Percentiles rank a stretch among this genome's conserved stretches.
phyloP scores from a whole-genome alignment of 305 asterid species.

The Fraxinus baroniana region DNA sequence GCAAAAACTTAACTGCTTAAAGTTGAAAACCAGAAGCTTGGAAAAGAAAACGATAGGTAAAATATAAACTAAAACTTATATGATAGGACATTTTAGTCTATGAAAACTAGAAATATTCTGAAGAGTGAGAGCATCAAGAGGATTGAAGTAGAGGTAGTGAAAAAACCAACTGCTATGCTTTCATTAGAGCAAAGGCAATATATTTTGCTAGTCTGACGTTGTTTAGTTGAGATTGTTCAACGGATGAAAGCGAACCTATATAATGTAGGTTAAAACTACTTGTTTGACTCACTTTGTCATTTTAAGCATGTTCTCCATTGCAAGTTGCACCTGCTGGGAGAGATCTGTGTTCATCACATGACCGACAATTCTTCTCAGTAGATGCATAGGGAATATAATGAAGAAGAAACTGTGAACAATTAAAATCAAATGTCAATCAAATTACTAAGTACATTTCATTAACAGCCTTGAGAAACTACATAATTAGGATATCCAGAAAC shows the following conservation, averaged over 20 bases:
- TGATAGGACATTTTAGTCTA: not conserved
- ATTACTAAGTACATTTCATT: slow-evolving; percentile 3
- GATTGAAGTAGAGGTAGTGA: not conserved
- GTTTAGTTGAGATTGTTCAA: slow-evolving; percentile 6
- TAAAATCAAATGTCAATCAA: slow-evolving; percentile 8
- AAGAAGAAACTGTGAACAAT: slow-evolving; percentile 5
- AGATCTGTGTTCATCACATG: slow-evolving; percentile 51
- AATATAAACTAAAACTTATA: slow-evolving; percentile 1
- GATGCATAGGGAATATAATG: not conserved
- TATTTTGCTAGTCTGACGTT: not conserved
- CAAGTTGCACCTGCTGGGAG: slow-evolving; percentile 70
- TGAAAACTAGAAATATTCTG: not conserved
- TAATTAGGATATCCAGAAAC: slow-evolving; percentile 2
- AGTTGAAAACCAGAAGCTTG: not conserved
- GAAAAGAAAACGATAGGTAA: not conserved
- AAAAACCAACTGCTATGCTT: not conserved
- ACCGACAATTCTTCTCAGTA: not conserved
- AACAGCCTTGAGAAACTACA: not conserved
- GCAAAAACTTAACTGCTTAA: not conserved
- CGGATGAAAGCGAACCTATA: slow-evolving; percentile 7
- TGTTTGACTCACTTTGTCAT: slow-evolving; percentile 57
- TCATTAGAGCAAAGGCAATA: not conserved
- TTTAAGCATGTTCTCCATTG: slow-evolving; percentile 82
- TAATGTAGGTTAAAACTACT: slow-evolving; percentile 15
- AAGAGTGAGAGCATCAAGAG: not conserved